phyloP scores from a whole-genome alignment of 2,329 filamentous ascomycete genomes.

The Hymenoscyphus fraxineus region DNA sequence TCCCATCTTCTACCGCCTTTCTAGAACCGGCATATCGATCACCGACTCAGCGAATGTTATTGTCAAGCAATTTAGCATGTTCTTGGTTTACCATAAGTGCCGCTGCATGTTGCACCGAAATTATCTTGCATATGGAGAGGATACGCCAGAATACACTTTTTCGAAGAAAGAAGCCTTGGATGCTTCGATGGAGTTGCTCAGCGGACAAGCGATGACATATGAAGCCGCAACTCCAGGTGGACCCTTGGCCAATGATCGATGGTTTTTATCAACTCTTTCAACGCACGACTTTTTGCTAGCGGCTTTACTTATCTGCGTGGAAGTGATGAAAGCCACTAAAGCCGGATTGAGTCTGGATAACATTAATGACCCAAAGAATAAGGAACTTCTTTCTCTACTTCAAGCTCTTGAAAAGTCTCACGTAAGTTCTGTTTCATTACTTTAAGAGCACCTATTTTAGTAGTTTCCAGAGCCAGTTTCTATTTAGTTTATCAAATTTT shows the following conservation, averaged over 20 bases:
- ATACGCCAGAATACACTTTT: slow-evolving; percentile 46
- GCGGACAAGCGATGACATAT: slow-evolving; percentile 46
- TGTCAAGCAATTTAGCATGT: slow-evolving; percentile 52
- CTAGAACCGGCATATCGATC: slow-evolving; percentile 46
- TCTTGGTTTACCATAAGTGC: slow-evolving; percentile 51
- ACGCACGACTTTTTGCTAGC: slow-evolving; percentile 61
- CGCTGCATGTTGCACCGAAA: slow-evolving; percentile 54
- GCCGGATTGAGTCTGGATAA: slow-evolving; percentile 7
- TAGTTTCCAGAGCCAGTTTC: too few species aligned
- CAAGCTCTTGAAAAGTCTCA: slow-evolving; percentile 23
- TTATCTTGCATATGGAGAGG: slow-evolving; percentile 45
- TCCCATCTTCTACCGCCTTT: slow-evolving; percentile 47
- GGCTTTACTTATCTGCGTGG: slow-evolving; percentile 56
- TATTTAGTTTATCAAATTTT: too few species aligned
- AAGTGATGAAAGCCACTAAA: slow-evolving; percentile 18
- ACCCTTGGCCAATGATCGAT: slow-evolving; percentile 48
- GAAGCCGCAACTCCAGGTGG: slow-evolving; percentile 48
- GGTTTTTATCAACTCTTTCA: slow-evolving; percentile 55
- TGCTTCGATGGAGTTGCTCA: slow-evolving; percentile 46
- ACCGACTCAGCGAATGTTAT: slow-evolving; percentile 45
- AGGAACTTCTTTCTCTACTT: slow-evolving; percentile 10
- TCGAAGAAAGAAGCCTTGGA: slow-evolving; percentile 50
- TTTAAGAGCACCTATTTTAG: too few species aligned
- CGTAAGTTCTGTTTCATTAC: neutral
- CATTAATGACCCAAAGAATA: slow-evolving; percentile 3